Evolutionary conservation across 2,329 filamentous ascomycete species (phyloP).

Genomic region (Chrysoporthe cubensis): DNA sequence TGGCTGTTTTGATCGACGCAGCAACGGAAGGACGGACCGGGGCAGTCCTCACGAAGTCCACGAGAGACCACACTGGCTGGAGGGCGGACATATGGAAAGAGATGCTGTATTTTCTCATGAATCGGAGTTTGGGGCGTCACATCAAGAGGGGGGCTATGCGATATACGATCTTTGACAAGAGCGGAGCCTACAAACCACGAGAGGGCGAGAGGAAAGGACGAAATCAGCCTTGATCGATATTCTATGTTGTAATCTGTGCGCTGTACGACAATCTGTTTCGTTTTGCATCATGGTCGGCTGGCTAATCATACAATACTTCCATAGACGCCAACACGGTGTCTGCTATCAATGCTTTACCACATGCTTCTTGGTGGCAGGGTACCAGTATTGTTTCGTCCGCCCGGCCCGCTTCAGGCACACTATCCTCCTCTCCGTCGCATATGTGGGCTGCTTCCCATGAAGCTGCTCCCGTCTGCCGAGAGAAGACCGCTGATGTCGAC

Average conservation of each 20-base stretch:
- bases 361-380: conserved; percentile 13
- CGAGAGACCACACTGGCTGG: neutral
- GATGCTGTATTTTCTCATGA: conserved; percentile 15
- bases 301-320: conserved; percentile 4
- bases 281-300: neutral
- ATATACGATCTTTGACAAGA: conserved; percentile 7
- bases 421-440: conserved; percentile 39
- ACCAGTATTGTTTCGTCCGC: conserved; percentile 12
- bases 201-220: neutral
- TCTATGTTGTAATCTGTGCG: conserved; percentile 22
- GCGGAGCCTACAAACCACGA: conserved; percentile 1
- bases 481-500: conserved; percentile 61
- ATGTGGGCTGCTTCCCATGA: conserved; percentile 59
- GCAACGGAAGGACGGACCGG: neutral
- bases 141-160: conserved; percentile 11
- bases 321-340: neutral
- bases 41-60: neutral
- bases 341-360: neutral
- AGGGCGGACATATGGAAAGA: neutral
- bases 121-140: conserved; percentile 25
- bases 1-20: conserved; percentile 75
- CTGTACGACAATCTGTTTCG: conserved; percentile 11
- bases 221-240: conserved; percentile 19
- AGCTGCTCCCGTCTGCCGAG: conserved; percentile 61
- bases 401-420: neutral